These are phyloP conservation scores for Aspergillus brunneoviolaceus DNA, from an alignment of 2,329 filamentous ascomycete genomes.

Conservation along the genomic window DNA sequence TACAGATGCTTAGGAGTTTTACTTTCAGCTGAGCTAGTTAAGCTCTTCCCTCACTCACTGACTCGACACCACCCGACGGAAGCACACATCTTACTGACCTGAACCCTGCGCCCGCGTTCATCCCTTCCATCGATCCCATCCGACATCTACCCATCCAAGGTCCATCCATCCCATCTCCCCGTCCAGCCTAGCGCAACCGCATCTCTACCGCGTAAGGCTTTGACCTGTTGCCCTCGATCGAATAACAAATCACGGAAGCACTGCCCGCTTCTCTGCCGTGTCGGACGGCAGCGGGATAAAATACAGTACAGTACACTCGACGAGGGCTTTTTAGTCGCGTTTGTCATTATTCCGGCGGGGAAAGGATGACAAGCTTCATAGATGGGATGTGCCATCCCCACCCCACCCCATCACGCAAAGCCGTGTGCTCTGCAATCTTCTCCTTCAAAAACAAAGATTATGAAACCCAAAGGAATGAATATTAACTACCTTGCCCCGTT, in stretches of 20 bases:
- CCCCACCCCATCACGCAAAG: no score
- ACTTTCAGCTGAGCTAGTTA: not conserved
- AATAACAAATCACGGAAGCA: not conserved
- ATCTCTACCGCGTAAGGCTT: not conserved
- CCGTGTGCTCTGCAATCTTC: no score
- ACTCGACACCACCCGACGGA: not conserved
- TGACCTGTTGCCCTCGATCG: conserved; percentile 1
- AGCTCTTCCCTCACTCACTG: not conserved
- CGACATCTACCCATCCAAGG: no score
- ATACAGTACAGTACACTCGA: no score
- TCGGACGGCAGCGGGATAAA: not conserved
- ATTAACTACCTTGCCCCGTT: no score
- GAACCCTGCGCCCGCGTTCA: not conserved
- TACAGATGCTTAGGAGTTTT: not conserved
- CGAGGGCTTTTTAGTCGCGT: no score
- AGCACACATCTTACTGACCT: not conserved
- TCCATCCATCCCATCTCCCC: not conserved
- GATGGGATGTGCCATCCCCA: no score
- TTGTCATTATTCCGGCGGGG: not conserved
- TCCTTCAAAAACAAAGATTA: no score
- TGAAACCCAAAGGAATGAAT: no score
- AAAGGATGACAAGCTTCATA: not conserved
- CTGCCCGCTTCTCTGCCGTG: not conserved
- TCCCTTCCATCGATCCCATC: not conserved
- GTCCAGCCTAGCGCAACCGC: not conserved